These are phyloP conservation scores for Stellera chamaejasme DNA, from an alignment of 345 rosid species.

Conservation along the genomic window DNA sequence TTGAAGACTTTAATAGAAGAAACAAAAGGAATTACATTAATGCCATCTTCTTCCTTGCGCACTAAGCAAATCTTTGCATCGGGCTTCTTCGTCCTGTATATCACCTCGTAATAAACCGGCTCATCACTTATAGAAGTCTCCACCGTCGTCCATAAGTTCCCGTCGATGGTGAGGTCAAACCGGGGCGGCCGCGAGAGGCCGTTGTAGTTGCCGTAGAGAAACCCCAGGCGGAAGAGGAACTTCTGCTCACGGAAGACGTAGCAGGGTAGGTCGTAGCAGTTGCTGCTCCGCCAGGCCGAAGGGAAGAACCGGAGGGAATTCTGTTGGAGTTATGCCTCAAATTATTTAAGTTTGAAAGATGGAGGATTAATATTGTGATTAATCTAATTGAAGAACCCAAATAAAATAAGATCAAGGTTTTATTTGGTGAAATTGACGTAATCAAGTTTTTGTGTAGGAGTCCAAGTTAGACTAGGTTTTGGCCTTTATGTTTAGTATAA, in stretches of 20 bases:
- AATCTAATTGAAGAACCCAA: too few species aligned
- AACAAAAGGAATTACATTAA: slow-evolving; percentile 7
- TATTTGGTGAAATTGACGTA: too few species aligned
- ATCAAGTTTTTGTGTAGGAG: too few species aligned
- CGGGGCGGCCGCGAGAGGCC: slow-evolving; percentile 10
- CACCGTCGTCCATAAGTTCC: slow-evolving; percentile 16
- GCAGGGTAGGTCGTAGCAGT: slow-evolving; percentile 18
- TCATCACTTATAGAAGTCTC: background rate
- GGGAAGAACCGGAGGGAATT: slow-evolving; percentile 20
- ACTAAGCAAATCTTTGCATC: slow-evolving; percentile 8
- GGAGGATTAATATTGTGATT: too few species aligned
- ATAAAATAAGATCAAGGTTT: too few species aligned
- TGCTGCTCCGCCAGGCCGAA: background rate
- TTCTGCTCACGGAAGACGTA: background rate
- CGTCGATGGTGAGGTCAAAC: slow-evolving; percentile 13
- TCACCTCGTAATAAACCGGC: slow-evolving; percentile 7
- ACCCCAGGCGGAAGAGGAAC: slow-evolving; percentile 20
- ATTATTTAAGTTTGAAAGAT: too few species aligned
- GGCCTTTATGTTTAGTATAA: too few species aligned
- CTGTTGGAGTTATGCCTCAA: too few species aligned
- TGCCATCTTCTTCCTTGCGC: background rate
- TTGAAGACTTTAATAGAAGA: slow-evolving; percentile 2
- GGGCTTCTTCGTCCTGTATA: background rate
- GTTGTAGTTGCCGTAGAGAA: slow-evolving; percentile 19
- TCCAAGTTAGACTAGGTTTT: too few species aligned